These are phyloP conservation scores for Ophiocordyceps camponoti-floridani DNA, from an alignment of 2,329 filamentous ascomycete genomes.

Conservation along the genomic window DNA sequence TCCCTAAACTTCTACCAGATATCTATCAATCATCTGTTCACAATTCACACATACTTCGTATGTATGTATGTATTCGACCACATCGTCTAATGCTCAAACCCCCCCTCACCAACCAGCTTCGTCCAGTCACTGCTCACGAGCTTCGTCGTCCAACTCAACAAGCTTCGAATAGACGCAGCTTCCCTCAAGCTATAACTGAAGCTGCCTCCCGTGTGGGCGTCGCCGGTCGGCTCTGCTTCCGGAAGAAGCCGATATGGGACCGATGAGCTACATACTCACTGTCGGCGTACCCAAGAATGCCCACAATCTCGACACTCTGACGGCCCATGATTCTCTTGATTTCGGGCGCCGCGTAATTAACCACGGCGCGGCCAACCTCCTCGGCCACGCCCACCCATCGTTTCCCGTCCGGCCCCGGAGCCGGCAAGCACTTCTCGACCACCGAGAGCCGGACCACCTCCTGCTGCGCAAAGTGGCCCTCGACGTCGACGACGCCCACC, in stretches of 20 bases:
- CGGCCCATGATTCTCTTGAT: constrained; percentile 71
- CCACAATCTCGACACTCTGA: constrained; percentile 64
- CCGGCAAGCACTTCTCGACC: constrained; percentile 40
- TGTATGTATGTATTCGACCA: too few species aligned
- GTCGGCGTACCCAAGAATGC: constrained; percentile 75
- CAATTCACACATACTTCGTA: too few species aligned
- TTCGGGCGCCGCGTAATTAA: constrained; percentile 82
- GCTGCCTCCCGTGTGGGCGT: constrained; percentile 20
- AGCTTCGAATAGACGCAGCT: too few species aligned
- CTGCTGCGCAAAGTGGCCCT: constrained; percentile 77
- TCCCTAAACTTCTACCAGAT: too few species aligned
- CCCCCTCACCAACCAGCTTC: too few species aligned
- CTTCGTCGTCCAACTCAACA: too few species aligned
- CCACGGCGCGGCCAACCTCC: constrained; percentile 76
- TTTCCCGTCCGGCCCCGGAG: constrained; percentile 22
- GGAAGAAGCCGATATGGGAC: constrained; percentile 70
- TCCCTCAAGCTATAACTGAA: neutral
- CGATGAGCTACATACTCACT: constrained; percentile 84
- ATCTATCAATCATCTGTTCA: too few species aligned
- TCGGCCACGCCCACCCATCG: constrained; percentile 31
- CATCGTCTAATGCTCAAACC: too few species aligned
- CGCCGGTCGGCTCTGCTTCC: constrained; percentile 31
- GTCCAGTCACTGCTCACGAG: too few species aligned
- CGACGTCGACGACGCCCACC: constrained; percentile 78
- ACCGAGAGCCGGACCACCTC: constrained; percentile 81